Evolutionary conservation across 139 green algal species (phyloP).

Genomic region (Chlorella sp.): DNA sequence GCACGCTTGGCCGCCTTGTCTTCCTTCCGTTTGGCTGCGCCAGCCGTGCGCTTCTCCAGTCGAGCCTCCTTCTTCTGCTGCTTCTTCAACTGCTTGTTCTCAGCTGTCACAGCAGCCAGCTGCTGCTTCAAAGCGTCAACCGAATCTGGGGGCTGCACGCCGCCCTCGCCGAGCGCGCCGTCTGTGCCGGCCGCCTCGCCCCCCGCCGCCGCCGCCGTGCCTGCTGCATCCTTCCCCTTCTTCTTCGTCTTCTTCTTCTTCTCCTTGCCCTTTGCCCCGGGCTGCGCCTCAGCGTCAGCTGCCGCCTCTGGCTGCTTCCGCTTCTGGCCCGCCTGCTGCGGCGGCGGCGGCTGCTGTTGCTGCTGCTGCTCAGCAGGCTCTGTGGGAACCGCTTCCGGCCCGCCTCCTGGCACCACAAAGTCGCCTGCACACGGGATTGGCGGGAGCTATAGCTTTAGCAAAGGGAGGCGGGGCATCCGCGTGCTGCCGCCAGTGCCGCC

Average conservation of each 20-base stretch:
- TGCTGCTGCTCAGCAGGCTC: neutral
- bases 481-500: neutral
- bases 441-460: neutral
- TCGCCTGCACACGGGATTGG: neutral
- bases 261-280: neutral
- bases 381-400: neutral
- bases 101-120: constrained; percentile 24
- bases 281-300: neutral
- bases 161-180: neutral
- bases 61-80: constrained; percentile 39
- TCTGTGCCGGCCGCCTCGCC: neutral
- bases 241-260: neutral
- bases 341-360: neutral
- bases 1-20: neutral
- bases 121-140: constrained; percentile 27
- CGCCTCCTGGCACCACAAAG: neutral
- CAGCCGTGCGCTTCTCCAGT: constrained; percentile 3
- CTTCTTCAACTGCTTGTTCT: constrained; percentile 41
- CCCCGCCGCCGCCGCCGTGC: neutral
- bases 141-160: neutral
- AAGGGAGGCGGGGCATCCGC: neutral
- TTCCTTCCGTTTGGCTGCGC: constrained; percentile 18
- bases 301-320: constrained; percentile 6
- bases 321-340: constrained; percentile 32
- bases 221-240: neutral